A percentile compares a stretch with the other conserved stretches of the same genome.
Evolutionary conservation across 352 stramenopile species (phyloP).

Genomic region (Plasmopara halstedii): DNA sequence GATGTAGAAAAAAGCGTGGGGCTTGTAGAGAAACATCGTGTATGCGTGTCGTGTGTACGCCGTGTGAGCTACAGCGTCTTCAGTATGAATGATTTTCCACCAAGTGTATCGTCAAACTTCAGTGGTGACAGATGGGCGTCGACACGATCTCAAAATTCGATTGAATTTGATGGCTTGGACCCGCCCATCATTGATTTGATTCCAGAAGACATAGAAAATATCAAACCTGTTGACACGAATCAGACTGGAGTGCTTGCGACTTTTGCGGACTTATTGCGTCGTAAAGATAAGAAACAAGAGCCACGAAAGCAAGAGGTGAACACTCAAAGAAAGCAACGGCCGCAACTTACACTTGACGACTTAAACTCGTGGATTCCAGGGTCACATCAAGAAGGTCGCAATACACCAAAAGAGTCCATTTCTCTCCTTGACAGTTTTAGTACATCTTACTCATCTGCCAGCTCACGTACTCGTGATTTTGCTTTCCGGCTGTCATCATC

Average conservation of each 20-base stretch:
- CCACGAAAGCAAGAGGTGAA: constrained; percentile 10
- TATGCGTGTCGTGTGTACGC: constrained; percentile 40
- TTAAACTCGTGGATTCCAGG: constrained; percentile 16
- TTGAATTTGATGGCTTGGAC: constrained; percentile 18
- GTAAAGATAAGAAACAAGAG: constrained; percentile 19
- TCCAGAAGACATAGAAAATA: constrained; percentile 29
- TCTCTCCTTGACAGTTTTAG: constrained; percentile 31
- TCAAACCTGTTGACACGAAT: constrained; percentile 16
- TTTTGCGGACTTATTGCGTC: constrained; percentile 16
- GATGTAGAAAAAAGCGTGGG: constrained; percentile 41
- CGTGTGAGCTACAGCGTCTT: constrained; percentile 52
- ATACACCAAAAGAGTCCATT: constrained; percentile 32
- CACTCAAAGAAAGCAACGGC: constrained; percentile 11
- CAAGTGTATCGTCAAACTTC: constrained; percentile 17
- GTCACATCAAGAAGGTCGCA: constrained; percentile 8
- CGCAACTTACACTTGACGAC: constrained; percentile 26
- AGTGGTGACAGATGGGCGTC: constrained; percentile 19
- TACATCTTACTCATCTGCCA: constrained; percentile 25
- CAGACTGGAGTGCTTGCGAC: constrained; percentile 10
- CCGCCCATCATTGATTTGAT: constrained; percentile 31
- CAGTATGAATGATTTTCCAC: constrained; percentile 20
- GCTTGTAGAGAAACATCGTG: constrained; percentile 29
- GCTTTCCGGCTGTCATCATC: constrained; percentile 16
- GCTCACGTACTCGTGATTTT: constrained; percentile 16
- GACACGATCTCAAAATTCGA: constrained; percentile 8